Evolutionary conservation across 2,329 filamentous ascomycete species (phyloP).

Genomic region (Fusarium burgessii): DNA sequence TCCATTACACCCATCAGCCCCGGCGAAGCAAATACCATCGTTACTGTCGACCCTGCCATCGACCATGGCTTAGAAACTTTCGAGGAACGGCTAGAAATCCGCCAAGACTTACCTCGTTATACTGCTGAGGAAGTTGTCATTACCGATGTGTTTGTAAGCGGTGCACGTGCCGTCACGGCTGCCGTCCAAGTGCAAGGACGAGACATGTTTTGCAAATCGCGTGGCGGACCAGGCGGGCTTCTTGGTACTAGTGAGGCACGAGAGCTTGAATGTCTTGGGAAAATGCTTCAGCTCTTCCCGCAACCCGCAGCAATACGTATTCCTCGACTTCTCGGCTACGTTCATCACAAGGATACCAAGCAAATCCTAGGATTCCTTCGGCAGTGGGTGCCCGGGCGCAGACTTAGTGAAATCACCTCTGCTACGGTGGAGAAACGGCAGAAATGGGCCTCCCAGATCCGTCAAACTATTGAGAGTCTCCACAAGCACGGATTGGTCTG

Average conservation of each 20-base stretch:
- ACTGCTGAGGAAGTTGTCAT: fast-evolving
- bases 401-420: fast-evolving
- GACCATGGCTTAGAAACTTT: neutral
- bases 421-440: fast-evolving
- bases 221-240: neutral
- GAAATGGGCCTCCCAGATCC: neutral
- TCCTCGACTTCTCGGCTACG: neutral
- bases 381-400: neutral
- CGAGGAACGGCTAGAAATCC: neutral
- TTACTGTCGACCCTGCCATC: neutral
- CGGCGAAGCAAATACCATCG: neutral
- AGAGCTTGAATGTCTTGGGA: neutral
- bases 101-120: neutral
- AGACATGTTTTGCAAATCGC: neutral
- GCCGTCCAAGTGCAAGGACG: fast-evolving
- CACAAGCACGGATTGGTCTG: neutral
- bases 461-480: fast-evolving
- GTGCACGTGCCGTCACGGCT: neutral
- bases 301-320: neutral
- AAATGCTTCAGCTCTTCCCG: neutral
- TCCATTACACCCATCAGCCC: neutral
- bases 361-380: neutral
- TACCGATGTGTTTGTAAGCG: fast-evolving
- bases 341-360: neutral
- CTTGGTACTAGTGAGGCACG: fast-evolving